Conservation (phyloP, 768 basidiomycete species). For the Solioccasus polychromus region DNA sequence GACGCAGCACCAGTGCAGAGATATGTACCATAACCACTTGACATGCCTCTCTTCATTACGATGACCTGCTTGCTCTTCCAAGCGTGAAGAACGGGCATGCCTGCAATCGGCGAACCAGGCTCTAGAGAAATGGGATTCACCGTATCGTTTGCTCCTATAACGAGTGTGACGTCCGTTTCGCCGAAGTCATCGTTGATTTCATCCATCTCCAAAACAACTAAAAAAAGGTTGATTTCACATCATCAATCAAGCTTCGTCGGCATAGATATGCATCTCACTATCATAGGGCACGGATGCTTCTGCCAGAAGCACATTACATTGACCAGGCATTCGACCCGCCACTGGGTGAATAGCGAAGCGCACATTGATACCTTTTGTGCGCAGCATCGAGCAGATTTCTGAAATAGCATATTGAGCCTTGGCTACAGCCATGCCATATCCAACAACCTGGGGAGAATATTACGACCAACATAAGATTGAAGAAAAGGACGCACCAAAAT, state of each 20-base stretch:
- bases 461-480: conserved; percentile 5
- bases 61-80: conserved; percentile 94
- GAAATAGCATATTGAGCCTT: conserved; percentile 81
- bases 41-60: conserved; percentile 91
- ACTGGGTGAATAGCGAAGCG: conserved; percentile 90
- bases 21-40: conserved; percentile 75
- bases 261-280: conserved; percentile 43
- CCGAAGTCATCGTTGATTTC: conserved; percentile 92
- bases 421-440: conserved; percentile 91
- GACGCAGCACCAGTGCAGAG: background rate
- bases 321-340: conserved; percentile 90
- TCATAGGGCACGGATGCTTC: conserved; percentile 91
- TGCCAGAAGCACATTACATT: conserved; percentile 88
- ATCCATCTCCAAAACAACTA: conserved; percentile 91
- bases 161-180: conserved; percentile 86
- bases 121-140: conserved; percentile 90
- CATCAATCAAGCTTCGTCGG: background rate
- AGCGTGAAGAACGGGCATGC: conserved; percentile 89
- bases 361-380: conserved; percentile 73
- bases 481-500: conserved; percentile 52
- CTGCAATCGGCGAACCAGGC: conserved; percentile 82
- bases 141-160: conserved; percentile 91
- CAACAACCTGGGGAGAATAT: conserved; percentile 53
- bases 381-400: conserved; percentile 72
- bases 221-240: background rate